A percentile compares a stretch with the other conserved stretches of the same genome.
Evolutionary conservation across 139 green algal genomes (phyloP).

Genomic region (Chlamydomonas schloesseri): DNA sequence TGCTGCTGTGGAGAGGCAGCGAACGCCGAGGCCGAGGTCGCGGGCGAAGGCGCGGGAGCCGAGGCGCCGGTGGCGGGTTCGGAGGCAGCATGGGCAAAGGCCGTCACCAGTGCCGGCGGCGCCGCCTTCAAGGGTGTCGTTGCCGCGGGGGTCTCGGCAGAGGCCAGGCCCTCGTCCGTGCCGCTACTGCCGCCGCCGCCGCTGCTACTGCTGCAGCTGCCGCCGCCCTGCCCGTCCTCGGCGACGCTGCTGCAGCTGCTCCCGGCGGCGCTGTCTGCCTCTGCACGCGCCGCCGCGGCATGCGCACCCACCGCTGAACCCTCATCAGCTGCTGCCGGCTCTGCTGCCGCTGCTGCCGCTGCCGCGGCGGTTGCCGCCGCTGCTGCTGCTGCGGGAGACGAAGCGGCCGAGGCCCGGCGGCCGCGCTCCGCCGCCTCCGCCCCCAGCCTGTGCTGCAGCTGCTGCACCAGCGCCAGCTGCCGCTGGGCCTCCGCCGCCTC

Average conservation of each 20-base stretch:
- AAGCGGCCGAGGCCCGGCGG: too few species aligned
- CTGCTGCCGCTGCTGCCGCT: too few species aligned
- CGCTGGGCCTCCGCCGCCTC: constrained; percentile 1
- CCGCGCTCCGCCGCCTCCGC: too few species aligned
- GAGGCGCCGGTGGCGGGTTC: background rate
- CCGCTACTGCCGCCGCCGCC: background rate
- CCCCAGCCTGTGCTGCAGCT: background rate
- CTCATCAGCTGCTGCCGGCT: too few species aligned
- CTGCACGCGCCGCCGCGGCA: too few species aligned
- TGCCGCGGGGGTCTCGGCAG: background rate
- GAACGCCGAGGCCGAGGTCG: background rate
- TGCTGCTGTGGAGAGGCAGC: background rate
- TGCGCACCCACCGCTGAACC: background rate
- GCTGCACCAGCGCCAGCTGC: background rate
- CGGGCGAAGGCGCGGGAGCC: too few species aligned
- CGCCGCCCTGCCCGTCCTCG: background rate
- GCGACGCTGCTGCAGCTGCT: background rate
- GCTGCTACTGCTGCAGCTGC: background rate
- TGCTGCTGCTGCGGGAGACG: background rate
- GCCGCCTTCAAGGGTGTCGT: too few species aligned
- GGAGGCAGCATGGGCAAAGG: background rate
- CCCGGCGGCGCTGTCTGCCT: background rate
- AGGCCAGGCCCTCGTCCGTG: too few species aligned
- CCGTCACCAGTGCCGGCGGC: background rate
- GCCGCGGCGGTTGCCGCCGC: too few species aligned